phyloP scores from a whole-genome alignment of 139 green algal genomes.

The Coelastrella sp. region DNA sequence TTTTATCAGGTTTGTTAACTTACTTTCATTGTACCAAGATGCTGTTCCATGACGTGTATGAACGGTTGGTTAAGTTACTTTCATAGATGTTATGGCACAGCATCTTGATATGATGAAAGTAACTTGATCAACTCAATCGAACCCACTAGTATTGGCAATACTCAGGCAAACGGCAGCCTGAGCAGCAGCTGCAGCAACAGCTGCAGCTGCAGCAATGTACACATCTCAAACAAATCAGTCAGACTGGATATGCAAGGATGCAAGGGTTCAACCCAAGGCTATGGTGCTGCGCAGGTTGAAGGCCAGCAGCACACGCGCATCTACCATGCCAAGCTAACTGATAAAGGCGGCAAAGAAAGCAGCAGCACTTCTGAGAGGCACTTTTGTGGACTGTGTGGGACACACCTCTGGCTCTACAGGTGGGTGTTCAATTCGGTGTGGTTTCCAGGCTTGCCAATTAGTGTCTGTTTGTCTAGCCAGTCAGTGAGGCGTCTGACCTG shows the following conservation, averaged over 20 bases:
- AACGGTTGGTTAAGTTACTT: too few species aligned
- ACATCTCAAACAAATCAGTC: not conserved
- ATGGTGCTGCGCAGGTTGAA: constrained; percentile 14
- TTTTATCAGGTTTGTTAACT: too few species aligned
- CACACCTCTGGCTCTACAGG: constrained; percentile 57
- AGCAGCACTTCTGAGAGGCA: constrained; percentile 52
- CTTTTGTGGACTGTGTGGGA: constrained; percentile 66
- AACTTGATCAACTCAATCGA: too few species aligned
- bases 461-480: too few species aligned
- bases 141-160: too few species aligned
- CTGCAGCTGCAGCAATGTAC: not conserved
- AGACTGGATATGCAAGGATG: not conserved
- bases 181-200: not conserved
- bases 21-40: too few species aligned
- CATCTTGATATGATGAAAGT: too few species aligned
- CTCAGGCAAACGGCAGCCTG: not conserved
- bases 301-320: constrained; percentile 45
- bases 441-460: too few species aligned
- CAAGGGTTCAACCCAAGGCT: not conserved
- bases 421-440: not conserved
- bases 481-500: too few species aligned
- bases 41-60: too few species aligned
- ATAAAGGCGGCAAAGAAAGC: constrained; percentile 29
- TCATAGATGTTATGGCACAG: too few species aligned
- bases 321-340: constrained; percentile 52